Evolutionary conservation across 768 basidiomycete genomes (phyloP).

Genomic region (Phallus indusiatus): DNA sequence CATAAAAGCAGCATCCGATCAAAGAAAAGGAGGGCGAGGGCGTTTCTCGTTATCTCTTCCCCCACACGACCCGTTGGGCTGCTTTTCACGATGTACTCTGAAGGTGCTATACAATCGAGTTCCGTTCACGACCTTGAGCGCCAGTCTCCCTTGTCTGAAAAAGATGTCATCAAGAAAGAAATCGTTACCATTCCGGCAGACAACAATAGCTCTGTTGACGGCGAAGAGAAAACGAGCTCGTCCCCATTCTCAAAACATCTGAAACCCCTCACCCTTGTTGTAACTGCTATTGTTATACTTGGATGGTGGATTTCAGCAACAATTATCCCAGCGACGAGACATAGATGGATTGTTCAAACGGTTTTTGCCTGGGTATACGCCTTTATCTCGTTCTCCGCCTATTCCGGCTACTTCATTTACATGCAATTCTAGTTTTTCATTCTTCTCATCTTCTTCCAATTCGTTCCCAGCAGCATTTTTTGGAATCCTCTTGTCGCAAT

Average conservation of each 20-base stretch:
- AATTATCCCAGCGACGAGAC: slow-evolving; percentile 56
- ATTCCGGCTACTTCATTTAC: background rate
- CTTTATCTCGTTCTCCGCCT: slow-evolving; percentile 18
- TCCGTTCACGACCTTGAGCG: background rate
- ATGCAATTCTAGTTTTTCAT: slow-evolving; percentile 2
- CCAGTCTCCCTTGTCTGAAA: background rate
- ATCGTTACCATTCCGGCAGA: slow-evolving; percentile 6
- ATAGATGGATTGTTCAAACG: slow-evolving; percentile 77
- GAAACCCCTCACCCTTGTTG: slow-evolving; percentile 35
- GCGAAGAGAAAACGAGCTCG: slow-evolving; percentile 8
- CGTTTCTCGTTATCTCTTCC: background rate
- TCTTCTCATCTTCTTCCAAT: slow-evolving; percentile 74
- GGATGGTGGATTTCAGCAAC: slow-evolving; percentile 84
- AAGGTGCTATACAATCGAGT: too few species aligned
- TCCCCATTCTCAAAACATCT: slow-evolving; percentile 2
- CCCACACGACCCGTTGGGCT: background rate
- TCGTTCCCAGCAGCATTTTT: slow-evolving; percentile 62
- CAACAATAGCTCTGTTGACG: slow-evolving; percentile 10
- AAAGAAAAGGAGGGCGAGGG: background rate
- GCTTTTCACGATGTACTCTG: background rate
- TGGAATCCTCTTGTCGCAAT: slow-evolving; percentile 61
- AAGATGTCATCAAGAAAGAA: slow-evolving; percentile 19
- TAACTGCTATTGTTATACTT: slow-evolving; percentile 50
- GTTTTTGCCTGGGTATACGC: slow-evolving; percentile 81
- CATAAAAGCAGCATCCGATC: too few species aligned